Percentiles rank a stretch among this genome's conserved stretches.
Evolutionary conservation across 2,329 filamentous ascomycete genomes (phyloP).

Genomic region (Diplodia scrobiculata): DNA sequence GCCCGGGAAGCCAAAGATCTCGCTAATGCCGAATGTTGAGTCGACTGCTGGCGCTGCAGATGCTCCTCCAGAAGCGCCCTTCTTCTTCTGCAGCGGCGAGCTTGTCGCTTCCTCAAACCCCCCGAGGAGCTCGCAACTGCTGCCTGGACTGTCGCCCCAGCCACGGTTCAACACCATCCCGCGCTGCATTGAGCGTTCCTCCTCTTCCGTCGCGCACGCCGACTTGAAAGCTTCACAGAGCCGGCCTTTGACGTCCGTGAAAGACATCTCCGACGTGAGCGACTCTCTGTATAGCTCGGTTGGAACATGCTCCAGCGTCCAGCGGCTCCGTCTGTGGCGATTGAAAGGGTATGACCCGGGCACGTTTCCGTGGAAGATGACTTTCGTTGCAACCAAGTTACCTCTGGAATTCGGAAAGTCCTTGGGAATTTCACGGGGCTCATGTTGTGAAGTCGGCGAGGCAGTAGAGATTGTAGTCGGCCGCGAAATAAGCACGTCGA

Average conservation of each 20-base stretch:
- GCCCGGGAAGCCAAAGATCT: conserved; percentile 89
- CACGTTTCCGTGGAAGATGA: conserved; percentile 93
- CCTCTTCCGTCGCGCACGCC: conserved; percentile 60
- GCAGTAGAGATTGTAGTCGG: conserved; percentile 59
- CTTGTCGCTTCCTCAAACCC: conserved; percentile 67
- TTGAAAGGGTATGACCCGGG: conserved; percentile 98
- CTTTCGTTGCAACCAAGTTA: conserved; percentile 80
- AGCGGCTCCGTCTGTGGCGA: conserved; percentile 83
- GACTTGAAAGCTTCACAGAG: conserved; percentile 71
- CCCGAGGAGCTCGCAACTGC: conserved; percentile 68
- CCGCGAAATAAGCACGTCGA: conserved; percentile 87
- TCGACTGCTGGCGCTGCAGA: conserved; percentile 47
- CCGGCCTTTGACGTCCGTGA: conserved; percentile 68
- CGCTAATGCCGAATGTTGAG: conserved; percentile 69
- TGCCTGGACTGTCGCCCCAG: conserved; percentile 88
- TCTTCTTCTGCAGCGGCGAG: conserved; percentile 33
- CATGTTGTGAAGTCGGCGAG: conserved; percentile 62
- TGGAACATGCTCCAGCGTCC: conserved; percentile 66
- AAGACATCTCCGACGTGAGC: conserved; percentile 75
- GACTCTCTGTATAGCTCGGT: conserved; percentile 46
- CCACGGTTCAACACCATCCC: conserved; percentile 87
- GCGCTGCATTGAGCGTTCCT: conserved; percentile 57
- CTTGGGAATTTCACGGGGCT: conserved; percentile 25
- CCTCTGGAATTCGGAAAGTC: conserved; percentile 47
- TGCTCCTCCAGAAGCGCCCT: conserved; percentile 38